Conservation (phyloP, 768 basidiomycete genomes). For the Collybia mongolica region DNA sequence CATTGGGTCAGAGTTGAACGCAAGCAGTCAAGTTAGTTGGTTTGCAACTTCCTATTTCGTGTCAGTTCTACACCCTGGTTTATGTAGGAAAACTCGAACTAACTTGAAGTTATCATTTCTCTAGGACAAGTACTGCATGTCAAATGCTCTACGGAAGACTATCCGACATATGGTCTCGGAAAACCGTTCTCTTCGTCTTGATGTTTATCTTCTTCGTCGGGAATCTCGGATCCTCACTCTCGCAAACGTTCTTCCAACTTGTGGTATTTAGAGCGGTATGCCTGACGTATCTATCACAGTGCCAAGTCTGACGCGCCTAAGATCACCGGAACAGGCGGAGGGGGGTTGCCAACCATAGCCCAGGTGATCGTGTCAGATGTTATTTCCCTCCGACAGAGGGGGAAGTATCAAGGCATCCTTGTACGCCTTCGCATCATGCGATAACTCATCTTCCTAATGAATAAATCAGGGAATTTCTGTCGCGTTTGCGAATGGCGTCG, state of each 20-base stretch:
- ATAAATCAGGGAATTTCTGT: slow-evolving; percentile 36
- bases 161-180: slow-evolving; percentile 50
- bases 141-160: slow-evolving; percentile 43
- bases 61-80: not conserved
- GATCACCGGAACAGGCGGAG: slow-evolving; percentile 52
- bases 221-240: slow-evolving; percentile 47
- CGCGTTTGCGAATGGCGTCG: slow-evolving; percentile 47
- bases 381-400: slow-evolving; percentile 50
- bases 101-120: not conserved
- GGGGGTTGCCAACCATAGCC: slow-evolving; percentile 49
- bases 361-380: slow-evolving; percentile 59
- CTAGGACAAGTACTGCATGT: slow-evolving; percentile 41
- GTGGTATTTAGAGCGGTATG: slow-evolving; percentile 46
- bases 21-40: slow-evolving; percentile 47
- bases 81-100: not conserved
- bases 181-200: slow-evolving; percentile 41
- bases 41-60: slow-evolving; percentile 55
- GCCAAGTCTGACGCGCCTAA: not conserved
- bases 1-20: slow-evolving; percentile 47
- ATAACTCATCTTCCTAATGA: not conserved
- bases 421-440: slow-evolving; percentile 2
- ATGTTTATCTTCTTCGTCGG: slow-evolving; percentile 51
- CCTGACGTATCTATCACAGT: not conserved
- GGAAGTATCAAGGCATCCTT: slow-evolving; percentile 59
- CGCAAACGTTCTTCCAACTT: slow-evolving; percentile 47